Base-by-base conservation (phyloP, 768 basidiomycete genomes). In the Tephrocybe sp. region DNA sequence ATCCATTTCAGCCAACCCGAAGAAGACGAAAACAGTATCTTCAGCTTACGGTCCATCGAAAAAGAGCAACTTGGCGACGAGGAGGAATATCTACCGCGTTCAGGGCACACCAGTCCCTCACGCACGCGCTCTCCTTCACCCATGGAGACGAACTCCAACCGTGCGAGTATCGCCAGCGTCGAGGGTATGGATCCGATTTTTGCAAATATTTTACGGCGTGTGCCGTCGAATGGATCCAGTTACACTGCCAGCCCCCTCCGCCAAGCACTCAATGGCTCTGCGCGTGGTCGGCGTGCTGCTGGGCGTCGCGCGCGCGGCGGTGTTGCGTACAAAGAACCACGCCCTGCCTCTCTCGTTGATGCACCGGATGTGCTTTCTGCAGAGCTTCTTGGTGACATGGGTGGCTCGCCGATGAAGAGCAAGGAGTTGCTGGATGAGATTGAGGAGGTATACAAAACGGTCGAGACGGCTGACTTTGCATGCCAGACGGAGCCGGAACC, bases 121-220 rank as follows among this genome's bases (percentile, higher is more conserved):
- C 65, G 26, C 26, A 26, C 7, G 26, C 26, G 60, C 22, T 77
- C 76, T 2, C 74, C 76, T 1, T 69, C 74, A 8, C 71, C 68
- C 9, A 65, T 67, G 33, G 62, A 70, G 34, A 60, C 66, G 11
- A 67, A 63, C 8, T 85, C 84, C 3, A 87, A 87, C 59, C 75
- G 84, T 32, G 80, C 80, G 5, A 89, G 85, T 59, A 77, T 90
- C 4, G 87, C 80, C 8, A 89, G 85, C 59, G 78, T 90, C 4
- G 89, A 92, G 49, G 90, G 89, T 39, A 89, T 94, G 87, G 92
- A 93, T 54, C 92, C 92, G 9, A 77, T 71, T 0, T 94, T 90
- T 61, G 89, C 90, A 47, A 89, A 88, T 52, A 76, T 91, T 12
- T 80, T 92, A 39, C 80, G 80, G 49, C 83, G 84, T 17, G 67